A percentile compares a stretch with the other conserved stretches of the same genome.
Conservation (phyloP, 305 asterid genomes). For the Fraxinus xanthoxyloides region DNA sequence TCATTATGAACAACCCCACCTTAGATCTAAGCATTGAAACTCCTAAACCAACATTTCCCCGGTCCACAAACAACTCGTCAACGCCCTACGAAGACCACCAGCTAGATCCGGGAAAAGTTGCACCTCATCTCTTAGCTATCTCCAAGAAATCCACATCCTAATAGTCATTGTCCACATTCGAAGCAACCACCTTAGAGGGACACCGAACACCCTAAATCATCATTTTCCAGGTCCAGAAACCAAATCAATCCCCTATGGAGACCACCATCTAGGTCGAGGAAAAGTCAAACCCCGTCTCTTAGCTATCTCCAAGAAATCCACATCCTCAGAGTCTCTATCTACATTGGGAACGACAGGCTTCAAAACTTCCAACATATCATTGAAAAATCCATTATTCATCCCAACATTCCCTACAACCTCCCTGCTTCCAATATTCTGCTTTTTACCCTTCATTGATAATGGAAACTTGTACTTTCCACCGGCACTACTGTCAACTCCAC, state of each 20-base stretch:
- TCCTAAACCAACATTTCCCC: not conserved
- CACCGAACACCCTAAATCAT: not conserved
- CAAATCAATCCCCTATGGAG: constrained; percentile 1
- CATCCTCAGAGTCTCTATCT: constrained; percentile 21
- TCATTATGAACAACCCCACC: not conserved
- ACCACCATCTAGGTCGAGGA: constrained; percentile 56
- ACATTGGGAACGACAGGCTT: constrained; percentile 18
- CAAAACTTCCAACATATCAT: constrained; percentile 32
- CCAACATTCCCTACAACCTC: constrained; percentile 1
- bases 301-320: constrained; percentile 36
- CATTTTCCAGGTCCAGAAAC: not conserved
- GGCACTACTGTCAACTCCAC: not conserved
- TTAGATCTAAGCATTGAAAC: not conserved
- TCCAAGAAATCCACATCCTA: constrained; percentile 34
- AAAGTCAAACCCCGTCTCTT: constrained; percentile 39
- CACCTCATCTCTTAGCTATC: constrained; percentile 37
- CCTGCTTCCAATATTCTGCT: not conserved
- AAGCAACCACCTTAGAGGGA: constrained; percentile 1
- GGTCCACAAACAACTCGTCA: not conserved
- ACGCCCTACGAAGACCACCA: constrained; percentile 37
- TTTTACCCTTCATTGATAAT: constrained; percentile 27
- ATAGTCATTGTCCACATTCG: constrained; percentile 10
- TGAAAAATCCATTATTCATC: constrained; percentile 29
- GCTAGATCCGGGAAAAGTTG: constrained; percentile 42
- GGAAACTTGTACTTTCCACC: constrained; percentile 36